A percentile compares a stretch with the other conserved stretches of the same genome.
phyloP scores from a whole-genome alignment of 257 asterid species.

The Eucommia ulmoides region DNA sequence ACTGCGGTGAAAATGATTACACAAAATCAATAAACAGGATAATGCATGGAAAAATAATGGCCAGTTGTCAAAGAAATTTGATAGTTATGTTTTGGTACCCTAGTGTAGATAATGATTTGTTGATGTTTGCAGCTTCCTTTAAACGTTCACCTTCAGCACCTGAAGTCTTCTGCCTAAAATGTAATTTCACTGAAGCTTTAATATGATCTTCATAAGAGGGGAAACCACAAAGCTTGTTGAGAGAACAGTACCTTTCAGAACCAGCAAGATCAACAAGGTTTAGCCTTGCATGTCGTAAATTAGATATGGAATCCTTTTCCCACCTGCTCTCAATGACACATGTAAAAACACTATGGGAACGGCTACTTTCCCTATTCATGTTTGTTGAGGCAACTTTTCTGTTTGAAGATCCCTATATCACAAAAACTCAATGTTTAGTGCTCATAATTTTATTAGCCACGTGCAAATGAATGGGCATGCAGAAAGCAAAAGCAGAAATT shows the following conservation, averaged over 20 bases:
- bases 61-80: not conserved
- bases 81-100: slow-evolving; percentile 45
- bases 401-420: slow-evolving; percentile 65
- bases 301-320: slow-evolving; percentile 82
- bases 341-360: slow-evolving; percentile 94
- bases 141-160: slow-evolving; percentile 99
- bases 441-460: not conserved
- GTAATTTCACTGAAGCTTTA: too few species aligned
- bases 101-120: slow-evolving; percentile 76
- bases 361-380: slow-evolving; percentile 99
- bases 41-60: not conserved
- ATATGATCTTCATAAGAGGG: too few species aligned
- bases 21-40: slow-evolving; percentile 10
- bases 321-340: slow-evolving; percentile 94
- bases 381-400: slow-evolving; percentile 93
- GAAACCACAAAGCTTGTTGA: not conserved
- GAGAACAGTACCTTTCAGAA: slow-evolving; percentile 62
- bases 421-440: slow-evolving; percentile 5
- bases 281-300: slow-evolving; percentile 85
- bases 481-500: slow-evolving; percentile 1
- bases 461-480: not conserved
- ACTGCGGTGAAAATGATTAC: slow-evolving; percentile 28
- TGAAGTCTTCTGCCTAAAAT: slow-evolving; percentile 79
- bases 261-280: slow-evolving; percentile 99
- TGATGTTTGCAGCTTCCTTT: slow-evolving; percentile 91